Evolutionary conservation across 441 rosid species (phyloP).

Genomic region (Erysimum cheiri): DNA sequence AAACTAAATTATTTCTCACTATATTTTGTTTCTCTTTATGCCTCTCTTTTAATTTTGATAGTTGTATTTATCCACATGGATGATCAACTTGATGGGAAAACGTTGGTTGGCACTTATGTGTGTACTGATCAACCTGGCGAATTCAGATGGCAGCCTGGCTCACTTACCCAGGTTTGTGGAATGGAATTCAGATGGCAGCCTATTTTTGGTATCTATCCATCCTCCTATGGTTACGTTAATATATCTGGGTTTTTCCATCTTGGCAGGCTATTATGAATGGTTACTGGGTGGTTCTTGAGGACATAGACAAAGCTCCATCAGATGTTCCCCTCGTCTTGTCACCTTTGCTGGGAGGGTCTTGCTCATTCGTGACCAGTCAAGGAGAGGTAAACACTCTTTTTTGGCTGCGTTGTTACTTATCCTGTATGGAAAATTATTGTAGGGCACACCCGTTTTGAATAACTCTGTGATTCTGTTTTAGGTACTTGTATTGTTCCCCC

Average conservation of each 20-base stretch:
- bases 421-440: neutral
- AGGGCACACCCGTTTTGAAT: neutral
- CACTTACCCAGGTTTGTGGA: conserved; percentile 87
- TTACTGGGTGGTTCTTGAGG: conserved; percentile 96
- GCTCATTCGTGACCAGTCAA: conserved; percentile 67
- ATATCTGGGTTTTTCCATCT: conserved; percentile 27
- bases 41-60: conserved; percentile 38
- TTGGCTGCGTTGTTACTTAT: conserved; percentile 15
- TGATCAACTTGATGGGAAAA: conserved; percentile 98
- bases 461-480: conserved; percentile 24
- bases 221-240: conserved; percentile 15
- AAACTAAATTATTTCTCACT: conserved; percentile 30
- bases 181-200: conserved; percentile 32
- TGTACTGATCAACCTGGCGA: conserved; percentile 98
- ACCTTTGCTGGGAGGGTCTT: conserved; percentile 86
- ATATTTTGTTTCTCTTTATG: conserved; percentile 23
- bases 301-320: conserved; percentile 92
- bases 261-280: conserved; percentile 81
- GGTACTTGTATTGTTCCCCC: conserved; percentile 18
- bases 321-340: conserved; percentile 87
- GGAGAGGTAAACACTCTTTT: conserved; percentile 72
- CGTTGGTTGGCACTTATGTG: conserved; percentile 89
- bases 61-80: conserved; percentile 94
- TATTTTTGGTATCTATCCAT: conserved; percentile 34
- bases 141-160: conserved; percentile 98